Conservation (phyloP, 2,329 filamentous ascomycete species). For the Aspergillus sp. region DNA sequence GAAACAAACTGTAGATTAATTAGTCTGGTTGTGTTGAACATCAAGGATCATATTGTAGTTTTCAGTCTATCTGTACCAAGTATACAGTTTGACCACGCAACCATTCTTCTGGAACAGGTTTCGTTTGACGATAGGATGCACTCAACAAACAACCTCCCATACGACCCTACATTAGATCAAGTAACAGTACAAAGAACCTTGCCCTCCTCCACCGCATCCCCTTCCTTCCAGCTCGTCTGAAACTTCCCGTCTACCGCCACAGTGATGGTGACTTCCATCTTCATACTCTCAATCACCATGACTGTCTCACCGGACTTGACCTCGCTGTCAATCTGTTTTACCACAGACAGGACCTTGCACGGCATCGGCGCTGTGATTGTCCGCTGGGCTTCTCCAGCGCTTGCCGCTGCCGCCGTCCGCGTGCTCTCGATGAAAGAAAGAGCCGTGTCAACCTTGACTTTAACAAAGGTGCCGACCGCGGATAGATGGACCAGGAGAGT, state of each 20-base stretch:
- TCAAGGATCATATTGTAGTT: too few species aligned
- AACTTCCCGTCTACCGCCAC: slow-evolving; percentile 34
- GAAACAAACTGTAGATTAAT: slow-evolving; percentile 27
- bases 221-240: slow-evolving; percentile 31
- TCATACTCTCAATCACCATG: slow-evolving; percentile 51
- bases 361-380: slow-evolving; percentile 40
- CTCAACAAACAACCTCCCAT: too few species aligned
- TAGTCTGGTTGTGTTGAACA: too few species aligned
- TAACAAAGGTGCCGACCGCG: slow-evolving; percentile 32
- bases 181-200: slow-evolving; percentile 30
- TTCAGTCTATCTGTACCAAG: too few species aligned
- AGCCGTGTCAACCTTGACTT: slow-evolving; percentile 31
- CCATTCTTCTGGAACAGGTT: too few species aligned
- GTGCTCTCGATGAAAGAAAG: slow-evolving; percentile 35
- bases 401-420: slow-evolving; percentile 21
- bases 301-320: slow-evolving; percentile 38
- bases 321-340: slow-evolving; percentile 37
- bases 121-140: too few species aligned
- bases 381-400: slow-evolving; percentile 19
- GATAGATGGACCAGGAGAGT: slow-evolving; percentile 36
- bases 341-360: slow-evolving; percentile 39
- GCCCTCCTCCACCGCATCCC: slow-evolving; percentile 41
- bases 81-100: too few species aligned
- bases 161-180: not conserved
- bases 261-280: slow-evolving; percentile 45